These are phyloP conservation scores for Didymella segeticola DNA, from an alignment of 2,329 filamentous ascomycete genomes.

Conservation along the genomic window DNA sequence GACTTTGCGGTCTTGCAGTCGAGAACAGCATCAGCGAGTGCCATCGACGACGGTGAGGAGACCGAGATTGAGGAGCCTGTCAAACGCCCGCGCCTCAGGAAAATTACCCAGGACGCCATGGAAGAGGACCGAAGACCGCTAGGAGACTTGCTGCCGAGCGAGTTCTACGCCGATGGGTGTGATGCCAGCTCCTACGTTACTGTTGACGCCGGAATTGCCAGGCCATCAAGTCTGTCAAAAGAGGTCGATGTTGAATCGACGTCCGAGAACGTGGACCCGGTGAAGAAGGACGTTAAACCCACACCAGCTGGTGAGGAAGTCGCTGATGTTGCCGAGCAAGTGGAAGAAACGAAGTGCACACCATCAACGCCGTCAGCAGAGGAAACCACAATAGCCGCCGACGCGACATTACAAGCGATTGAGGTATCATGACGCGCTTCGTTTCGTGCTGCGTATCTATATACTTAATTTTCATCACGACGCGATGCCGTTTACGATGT, in stretches of 20 bases:
- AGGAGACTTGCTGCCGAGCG: slow-evolving; percentile 42
- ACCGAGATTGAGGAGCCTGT: slow-evolving; percentile 26
- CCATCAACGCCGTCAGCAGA: background rate
- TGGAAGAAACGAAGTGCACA: background rate
- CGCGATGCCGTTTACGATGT: slow-evolving; percentile 3
- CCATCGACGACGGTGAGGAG: slow-evolving; percentile 22
- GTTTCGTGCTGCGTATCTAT: slow-evolving; percentile 1
- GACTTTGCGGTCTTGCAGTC: slow-evolving; percentile 44
- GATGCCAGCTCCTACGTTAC: slow-evolving; percentile 45
- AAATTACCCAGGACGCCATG: slow-evolving; percentile 47
- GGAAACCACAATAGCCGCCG: background rate
- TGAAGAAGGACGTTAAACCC: background rate
- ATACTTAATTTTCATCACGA: slow-evolving; percentile 6
- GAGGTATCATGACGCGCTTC: background rate
- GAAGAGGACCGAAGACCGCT: slow-evolving; percentile 50
- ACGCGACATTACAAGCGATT: background rate
- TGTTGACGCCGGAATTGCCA: slow-evolving; percentile 46
- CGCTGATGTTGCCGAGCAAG: background rate
- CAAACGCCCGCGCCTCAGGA: slow-evolving; percentile 38
- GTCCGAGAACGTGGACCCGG: slow-evolving; percentile 5
- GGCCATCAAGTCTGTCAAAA: slow-evolving; percentile 44
- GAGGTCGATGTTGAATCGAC: slow-evolving; percentile 22
- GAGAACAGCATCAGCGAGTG: slow-evolving; percentile 14
- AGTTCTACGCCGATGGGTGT: slow-evolving; percentile 50
- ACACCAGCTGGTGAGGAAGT: background rate